phyloP scores from a whole-genome alignment of 2,329 filamentous ascomycete species.

The Colletotrichum orbiculare region DNA sequence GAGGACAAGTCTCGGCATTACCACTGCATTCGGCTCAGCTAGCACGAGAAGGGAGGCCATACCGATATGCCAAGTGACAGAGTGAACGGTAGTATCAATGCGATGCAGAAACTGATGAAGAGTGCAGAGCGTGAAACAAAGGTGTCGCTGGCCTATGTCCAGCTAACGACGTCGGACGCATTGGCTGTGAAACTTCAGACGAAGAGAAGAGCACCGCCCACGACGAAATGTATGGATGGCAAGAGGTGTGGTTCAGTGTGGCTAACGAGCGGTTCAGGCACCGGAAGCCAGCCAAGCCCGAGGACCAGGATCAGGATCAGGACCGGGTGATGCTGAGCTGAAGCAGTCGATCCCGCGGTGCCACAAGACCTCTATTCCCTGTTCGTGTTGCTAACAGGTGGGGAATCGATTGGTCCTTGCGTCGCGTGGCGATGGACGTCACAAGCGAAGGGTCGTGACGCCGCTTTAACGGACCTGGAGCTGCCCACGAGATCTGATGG shows the following conservation, averaged over 20 bases:
- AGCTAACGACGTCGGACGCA: constrained; percentile 27
- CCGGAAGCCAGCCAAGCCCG: not conserved
- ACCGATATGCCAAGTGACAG: constrained; percentile 17
- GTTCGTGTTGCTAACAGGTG: constrained; percentile 21
- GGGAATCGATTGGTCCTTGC: constrained; percentile 28
- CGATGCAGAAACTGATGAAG: constrained; percentile 33
- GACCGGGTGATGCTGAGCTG: not conserved
- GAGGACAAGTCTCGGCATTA: constrained; percentile 32
- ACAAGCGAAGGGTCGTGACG: not conserved
- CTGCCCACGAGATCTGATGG: too few species aligned
- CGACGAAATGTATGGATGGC: constrained; percentile 6
- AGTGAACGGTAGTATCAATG: constrained; percentile 32
- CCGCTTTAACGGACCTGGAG: not conserved
- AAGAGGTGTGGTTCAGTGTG: constrained; percentile 13
- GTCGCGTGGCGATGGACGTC: constrained; percentile 9
- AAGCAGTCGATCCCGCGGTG: constrained; percentile 32
- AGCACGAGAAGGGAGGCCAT: constrained; percentile 15
- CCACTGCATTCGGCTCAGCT: constrained; percentile 14
- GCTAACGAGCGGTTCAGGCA: constrained; percentile 21
- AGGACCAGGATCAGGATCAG: too few species aligned
- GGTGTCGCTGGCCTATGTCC: constrained; percentile 27
- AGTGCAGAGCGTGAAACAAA: constrained; percentile 30
- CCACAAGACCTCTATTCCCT: constrained; percentile 27
- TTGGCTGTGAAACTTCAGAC: constrained; percentile 30
- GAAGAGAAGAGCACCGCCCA: constrained; percentile 18